A percentile compares a stretch with the other conserved stretches of the same genome.
These are phyloP conservation scores for Penicillium rolfsii DNA, from an alignment of 2,329 filamentous ascomycete genomes.

Conservation along the genomic window DNA sequence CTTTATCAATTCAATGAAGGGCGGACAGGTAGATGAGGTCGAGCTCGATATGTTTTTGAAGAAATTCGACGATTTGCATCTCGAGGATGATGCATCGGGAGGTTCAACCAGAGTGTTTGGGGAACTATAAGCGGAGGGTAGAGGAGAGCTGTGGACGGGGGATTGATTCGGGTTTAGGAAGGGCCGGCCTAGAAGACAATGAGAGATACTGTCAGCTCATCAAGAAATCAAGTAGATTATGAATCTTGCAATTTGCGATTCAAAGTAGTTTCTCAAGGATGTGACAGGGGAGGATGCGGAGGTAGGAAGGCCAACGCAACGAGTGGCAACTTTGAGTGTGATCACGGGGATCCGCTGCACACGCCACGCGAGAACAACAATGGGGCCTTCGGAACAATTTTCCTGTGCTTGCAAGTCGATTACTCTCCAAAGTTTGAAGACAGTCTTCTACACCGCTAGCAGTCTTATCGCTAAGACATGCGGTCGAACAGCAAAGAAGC, in stretches of 20 bases:
- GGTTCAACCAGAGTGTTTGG: background rate
- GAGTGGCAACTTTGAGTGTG: background rate
- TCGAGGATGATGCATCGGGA: background rate
- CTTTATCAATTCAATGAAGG: slow-evolving; percentile 18
- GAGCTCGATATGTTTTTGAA: slow-evolving; percentile 19
- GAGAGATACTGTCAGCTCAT: background rate
- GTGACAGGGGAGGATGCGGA: background rate
- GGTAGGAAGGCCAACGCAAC: background rate
- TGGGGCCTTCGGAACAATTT: background rate
- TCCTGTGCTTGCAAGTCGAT: background rate
- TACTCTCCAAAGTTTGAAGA: background rate
- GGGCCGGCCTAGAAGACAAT: background rate
- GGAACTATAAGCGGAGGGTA: background rate
- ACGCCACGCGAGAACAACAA: background rate
- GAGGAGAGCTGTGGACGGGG: background rate
- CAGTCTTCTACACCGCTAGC: background rate
- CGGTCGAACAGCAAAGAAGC: background rate
- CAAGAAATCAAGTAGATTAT: background rate
- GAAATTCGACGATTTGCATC: slow-evolving; percentile 17
- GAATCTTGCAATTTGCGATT: background rate
- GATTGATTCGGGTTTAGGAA: background rate
- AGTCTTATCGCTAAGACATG: background rate
- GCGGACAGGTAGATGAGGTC: slow-evolving; percentile 8
- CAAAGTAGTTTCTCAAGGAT: background rate
- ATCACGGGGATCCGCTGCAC: background rate